Base-by-base conservation (phyloP, 2,329 filamentous ascomycete genomes). In the Nemania bipapillata region DNA sequence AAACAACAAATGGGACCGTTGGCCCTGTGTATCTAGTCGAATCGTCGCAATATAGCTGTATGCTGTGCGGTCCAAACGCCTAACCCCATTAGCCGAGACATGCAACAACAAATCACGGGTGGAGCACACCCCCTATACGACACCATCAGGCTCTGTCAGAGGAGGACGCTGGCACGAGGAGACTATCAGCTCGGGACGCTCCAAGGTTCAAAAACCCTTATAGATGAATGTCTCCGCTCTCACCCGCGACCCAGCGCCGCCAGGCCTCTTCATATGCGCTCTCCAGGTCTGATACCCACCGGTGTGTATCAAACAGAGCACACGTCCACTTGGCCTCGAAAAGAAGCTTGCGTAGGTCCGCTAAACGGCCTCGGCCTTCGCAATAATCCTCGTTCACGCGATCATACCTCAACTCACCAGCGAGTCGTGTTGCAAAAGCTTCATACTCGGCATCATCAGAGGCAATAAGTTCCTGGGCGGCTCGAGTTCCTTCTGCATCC, bases 221-320 rank as follows among this genome's bases (percentile, higher is more conserved):
- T 59, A 99, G 85, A 85, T 93, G 96, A 73, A 99, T 97, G 83
- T 99, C 96, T 8, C 95, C 94, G n/a, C 92, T 90, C 80, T 93
- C 88, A 12, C 93, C 94, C 47, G 83, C 85, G 45, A 94, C 93
- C 95, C 96, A 99, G 77, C 89, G 87, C 74, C 86, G 86, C 96
- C 96, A 99, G 20, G 94, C 94, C 78, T 92, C 88, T 72, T 92
- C 90, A 79, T 97, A 99, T 12, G 94, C 94, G 69, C 88, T 86
- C 82, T 99, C 96, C 22, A 99, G 82, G 80, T 98, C 94, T 54
- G 85, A 83, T 28, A 98, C 95, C 96, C 96, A 99, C 74, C 96
- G 87, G 74, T 85, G 87, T 5, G 96, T 99, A 80, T 99, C 90
- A 78, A 99, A 99, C 50, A 99, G 84, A 15, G 91, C 92, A 79